These are phyloP conservation scores for Rhododendron griersonianum DNA, from an alignment of 148 eudicot genomes.

Conservation along the genomic window DNA sequence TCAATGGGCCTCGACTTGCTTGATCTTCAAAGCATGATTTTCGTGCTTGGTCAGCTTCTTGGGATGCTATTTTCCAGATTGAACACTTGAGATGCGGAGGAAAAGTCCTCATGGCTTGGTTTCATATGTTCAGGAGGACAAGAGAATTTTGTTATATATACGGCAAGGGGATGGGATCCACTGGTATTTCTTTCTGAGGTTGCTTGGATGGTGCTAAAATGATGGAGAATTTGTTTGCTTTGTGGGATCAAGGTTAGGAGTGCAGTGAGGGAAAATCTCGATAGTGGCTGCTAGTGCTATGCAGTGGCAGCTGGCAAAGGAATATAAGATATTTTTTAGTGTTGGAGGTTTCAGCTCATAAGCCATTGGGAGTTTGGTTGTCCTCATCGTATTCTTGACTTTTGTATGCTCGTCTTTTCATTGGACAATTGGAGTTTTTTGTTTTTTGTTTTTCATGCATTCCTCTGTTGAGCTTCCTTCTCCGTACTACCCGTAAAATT, in stretches of 20 bases:
- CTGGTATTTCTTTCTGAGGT: neutral
- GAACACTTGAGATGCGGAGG: neutral
- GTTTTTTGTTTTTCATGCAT: neutral
- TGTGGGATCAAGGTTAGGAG: neutral
- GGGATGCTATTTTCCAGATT: neutral
- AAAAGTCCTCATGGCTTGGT: neutral
- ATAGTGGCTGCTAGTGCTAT: neutral
- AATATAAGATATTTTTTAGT: neutral
- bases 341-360: neutral
- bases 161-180: neutral
- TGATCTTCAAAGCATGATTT: neutral
- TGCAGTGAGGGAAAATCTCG: neutral
- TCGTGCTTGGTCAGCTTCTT: neutral
- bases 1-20: neutral
- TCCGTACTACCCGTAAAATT: neutral
- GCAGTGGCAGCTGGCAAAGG: neutral
- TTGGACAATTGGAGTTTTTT: neutral
- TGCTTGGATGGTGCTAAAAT: neutral
- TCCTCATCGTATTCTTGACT: neutral
- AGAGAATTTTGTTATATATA: neutral
- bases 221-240: neutral
- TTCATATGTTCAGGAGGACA: neutral
- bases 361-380: neutral
- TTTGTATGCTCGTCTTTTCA: neutral
- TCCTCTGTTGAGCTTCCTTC: constrained; percentile 3